Conservation (phyloP, 2,329 filamentous ascomycete species). For the Tympanopsis confertula region DNA sequence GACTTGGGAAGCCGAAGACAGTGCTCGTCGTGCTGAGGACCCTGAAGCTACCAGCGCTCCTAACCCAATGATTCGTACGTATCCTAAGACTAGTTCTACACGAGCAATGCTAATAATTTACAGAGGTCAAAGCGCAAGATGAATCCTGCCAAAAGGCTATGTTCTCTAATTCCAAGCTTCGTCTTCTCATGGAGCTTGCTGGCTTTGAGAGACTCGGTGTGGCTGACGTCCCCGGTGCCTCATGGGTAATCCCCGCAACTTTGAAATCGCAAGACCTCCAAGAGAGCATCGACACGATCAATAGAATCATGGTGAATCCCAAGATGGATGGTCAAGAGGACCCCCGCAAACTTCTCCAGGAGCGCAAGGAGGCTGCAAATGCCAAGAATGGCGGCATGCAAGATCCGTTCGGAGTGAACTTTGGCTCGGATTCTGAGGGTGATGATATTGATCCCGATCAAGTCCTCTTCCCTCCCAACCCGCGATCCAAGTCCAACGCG, state of each 20-base stretch:
- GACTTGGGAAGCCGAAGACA: not conserved
- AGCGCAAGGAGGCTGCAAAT: slow-evolving; percentile 66
- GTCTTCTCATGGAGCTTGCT: slow-evolving; percentile 69
- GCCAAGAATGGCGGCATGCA: slow-evolving; percentile 54
- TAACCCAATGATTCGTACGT: slow-evolving; percentile 1
- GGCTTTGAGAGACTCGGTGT: slow-evolving; percentile 58
- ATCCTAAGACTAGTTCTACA: not conserved
- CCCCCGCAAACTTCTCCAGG: slow-evolving; percentile 47
- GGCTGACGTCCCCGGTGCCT: slow-evolving; percentile 28
- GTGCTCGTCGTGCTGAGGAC: not conserved
- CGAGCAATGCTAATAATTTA: slow-evolving; percentile 16
- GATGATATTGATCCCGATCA: slow-evolving; percentile 37
- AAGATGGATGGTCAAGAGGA: slow-evolving; percentile 11
- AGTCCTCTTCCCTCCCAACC: slow-evolving; percentile 57
- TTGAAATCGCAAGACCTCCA: slow-evolving; percentile 54
- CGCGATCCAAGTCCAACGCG: slow-evolving; percentile 44
- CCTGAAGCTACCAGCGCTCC: not conserved
- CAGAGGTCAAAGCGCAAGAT: slow-evolving; percentile 51
- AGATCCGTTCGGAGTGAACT: slow-evolving; percentile 54
- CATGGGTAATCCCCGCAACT: slow-evolving; percentile 46
- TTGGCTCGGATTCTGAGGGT: slow-evolving; percentile 30
- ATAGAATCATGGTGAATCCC: slow-evolving; percentile 26
- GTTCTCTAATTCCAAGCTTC: slow-evolving; percentile 80
- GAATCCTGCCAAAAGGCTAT: slow-evolving; percentile 60
- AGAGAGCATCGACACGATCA: slow-evolving; percentile 61